Percentiles rank a stretch among this genome's conserved stretches.
Conservation (phyloP, 148 eudicot species). For the Arctostaphylos glauca region DNA sequence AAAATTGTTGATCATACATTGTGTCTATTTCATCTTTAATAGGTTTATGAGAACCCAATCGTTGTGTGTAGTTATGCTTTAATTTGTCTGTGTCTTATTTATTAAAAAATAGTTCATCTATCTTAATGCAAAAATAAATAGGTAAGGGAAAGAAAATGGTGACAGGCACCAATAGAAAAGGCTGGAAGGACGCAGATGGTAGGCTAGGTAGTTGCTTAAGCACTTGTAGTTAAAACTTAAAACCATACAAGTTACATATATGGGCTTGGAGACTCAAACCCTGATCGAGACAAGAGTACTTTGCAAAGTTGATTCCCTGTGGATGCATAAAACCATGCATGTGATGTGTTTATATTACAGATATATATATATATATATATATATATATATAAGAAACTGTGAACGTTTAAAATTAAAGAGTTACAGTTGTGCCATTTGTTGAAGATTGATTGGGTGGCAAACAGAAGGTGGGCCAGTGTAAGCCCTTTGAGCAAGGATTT, state of each 20-base stretch:
- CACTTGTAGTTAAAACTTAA: not conserved
- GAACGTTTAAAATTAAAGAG: not conserved
- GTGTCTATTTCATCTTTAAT: too few relatives aligned
- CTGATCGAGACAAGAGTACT: not conserved
- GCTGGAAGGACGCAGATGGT: not conserved
- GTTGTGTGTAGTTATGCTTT: too few relatives aligned
- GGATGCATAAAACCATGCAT: too few relatives aligned
- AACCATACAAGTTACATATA: not conserved
- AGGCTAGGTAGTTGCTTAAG: not conserved
- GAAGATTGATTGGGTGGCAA: conserved; percentile 52
- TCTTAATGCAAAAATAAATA: too few relatives aligned
- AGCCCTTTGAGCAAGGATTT: conserved; percentile 53
- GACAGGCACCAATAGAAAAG: not conserved
- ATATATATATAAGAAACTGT: not conserved
- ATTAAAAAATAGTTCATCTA: too few relatives aligned
- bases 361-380: too few relatives aligned
- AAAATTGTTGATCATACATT: too few relatives aligned
- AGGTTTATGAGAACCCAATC: too few relatives aligned
- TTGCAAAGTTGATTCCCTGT: too few relatives aligned
- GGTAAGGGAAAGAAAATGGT: too few relatives aligned
- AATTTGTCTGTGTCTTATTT: too few relatives aligned
- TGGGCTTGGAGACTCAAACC: not conserved
- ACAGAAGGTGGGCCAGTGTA: conserved; percentile 43
- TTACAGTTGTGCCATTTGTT: conserved; percentile 42
- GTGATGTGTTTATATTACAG: too few relatives aligned